Evolutionary conservation across 495 filamentous ascomycete genomes (phyloP).

Genomic region (Sabuloglossum arenarium): DNA sequence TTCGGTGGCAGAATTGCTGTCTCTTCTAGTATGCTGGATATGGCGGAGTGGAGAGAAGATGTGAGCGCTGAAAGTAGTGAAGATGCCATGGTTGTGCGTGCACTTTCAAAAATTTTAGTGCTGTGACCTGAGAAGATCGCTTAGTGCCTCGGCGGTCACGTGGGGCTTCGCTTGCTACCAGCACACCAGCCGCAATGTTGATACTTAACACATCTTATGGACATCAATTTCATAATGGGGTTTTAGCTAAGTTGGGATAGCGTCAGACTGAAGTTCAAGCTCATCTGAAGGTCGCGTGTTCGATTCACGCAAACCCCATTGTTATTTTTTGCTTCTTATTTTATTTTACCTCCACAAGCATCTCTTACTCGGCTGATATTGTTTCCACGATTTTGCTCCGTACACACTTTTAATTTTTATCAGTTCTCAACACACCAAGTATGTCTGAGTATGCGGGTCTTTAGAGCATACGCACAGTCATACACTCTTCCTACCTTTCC

Average conservation of each 20-base stretch:
- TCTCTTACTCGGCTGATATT: no score
- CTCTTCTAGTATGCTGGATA: conserved; percentile 38
- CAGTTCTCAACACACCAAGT: no score
- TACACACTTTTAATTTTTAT: no score
- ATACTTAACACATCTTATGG: background rate
- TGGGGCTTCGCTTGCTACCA: no score
- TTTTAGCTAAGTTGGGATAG: conserved; percentile 1
- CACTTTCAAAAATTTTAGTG: background rate
- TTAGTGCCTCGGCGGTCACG: no score
- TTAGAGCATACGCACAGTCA: no score
- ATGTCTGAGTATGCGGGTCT: no score
- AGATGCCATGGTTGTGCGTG: conserved; percentile 24
- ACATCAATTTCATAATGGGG: background rate
- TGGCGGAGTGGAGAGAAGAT: conserved; percentile 36
- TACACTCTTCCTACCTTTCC: no score
- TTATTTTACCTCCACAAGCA: background rate
- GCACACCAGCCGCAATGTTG: no score
- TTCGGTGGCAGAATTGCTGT: conserved; percentile 35
- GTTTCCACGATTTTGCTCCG: no score
- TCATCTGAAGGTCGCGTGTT: conserved; percentile 1
- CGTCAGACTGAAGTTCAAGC: background rate
- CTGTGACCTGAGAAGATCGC: no score
- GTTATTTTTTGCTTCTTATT: background rate
- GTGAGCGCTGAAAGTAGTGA: conserved; percentile 34
- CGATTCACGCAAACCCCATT: background rate